Conservation (phyloP, 352 stramenopile genomes). For the Globisporangium camurandrum region DNA sequence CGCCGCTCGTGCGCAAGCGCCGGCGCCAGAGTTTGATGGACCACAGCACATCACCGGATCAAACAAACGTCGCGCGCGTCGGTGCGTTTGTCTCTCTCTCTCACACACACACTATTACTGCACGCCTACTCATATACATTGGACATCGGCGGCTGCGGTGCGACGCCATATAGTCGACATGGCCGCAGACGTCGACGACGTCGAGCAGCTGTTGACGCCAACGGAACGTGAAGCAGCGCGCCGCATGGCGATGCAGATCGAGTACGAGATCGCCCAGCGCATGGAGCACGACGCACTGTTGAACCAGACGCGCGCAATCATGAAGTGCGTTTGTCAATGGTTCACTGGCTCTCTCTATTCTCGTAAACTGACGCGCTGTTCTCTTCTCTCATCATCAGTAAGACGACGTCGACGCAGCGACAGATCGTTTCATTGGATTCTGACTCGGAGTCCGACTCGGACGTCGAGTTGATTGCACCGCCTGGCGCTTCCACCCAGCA, state of each 20-base stretch:
- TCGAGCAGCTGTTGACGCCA: conserved; percentile 23
- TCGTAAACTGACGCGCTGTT: no score
- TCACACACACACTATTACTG: no score
- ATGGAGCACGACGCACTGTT: conserved; percentile 50
- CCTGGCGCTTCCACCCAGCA: background rate
- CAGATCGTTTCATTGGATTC: conserved; percentile 50
- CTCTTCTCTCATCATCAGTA: conserved; percentile 10
- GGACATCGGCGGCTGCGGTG: no score
- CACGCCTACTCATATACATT: no score
- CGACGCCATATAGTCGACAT: no score
- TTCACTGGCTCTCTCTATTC: background rate
- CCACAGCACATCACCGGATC: conserved; percentile 9
- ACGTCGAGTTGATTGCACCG: background rate
- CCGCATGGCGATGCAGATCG: conserved; percentile 28
- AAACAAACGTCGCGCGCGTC: conserved; percentile 12
- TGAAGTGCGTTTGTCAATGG: conserved; percentile 24
- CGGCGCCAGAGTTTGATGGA: conserved; percentile 8
- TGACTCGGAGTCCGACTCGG: conserved; percentile 26
- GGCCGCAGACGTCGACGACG: conserved; percentile 18
- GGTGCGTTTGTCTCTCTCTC: conserved; percentile 2
- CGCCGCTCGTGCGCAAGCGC: conserved; percentile 13
- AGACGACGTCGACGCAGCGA: conserved; percentile 19
- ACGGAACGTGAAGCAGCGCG: conserved; percentile 28
- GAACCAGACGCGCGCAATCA: conserved; percentile 52
- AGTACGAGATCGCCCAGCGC: conserved; percentile 42